phyloP scores from a whole-genome alignment of 352 stramenopile genomes.

The Phytopythium delawarense region DNA sequence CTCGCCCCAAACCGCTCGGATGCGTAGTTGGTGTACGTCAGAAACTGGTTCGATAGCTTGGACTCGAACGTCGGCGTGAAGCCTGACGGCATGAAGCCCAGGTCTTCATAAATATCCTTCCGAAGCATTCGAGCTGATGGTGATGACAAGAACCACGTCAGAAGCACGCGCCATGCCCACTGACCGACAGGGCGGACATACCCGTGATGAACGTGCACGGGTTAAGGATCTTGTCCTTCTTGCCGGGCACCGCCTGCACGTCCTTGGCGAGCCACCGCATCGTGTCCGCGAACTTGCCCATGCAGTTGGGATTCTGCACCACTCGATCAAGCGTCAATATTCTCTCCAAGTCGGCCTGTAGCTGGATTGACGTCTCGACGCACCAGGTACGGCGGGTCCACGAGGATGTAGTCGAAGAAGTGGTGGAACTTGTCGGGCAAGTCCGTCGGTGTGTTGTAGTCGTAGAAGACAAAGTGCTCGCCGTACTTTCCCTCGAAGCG shows the following conservation, averaged over 20 bases:
- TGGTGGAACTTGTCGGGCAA: constrained; percentile 44
- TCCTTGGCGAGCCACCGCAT: constrained; percentile 52
- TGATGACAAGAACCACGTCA: no score
- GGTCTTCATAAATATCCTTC: constrained; percentile 50
- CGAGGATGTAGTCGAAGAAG: constrained; percentile 57
- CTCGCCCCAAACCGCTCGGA: constrained; percentile 46
- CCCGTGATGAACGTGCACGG: constrained; percentile 55
- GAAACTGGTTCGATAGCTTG: constrained; percentile 58
- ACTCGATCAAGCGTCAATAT: not conserved
- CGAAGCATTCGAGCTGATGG: constrained; percentile 45
- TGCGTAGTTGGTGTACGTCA: constrained; percentile 56
- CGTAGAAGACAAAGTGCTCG: constrained; percentile 51
- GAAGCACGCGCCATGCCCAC: no score
- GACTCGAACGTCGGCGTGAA: constrained; percentile 51
- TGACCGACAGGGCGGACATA: constrained; percentile 11
- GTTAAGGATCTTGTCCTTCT: constrained; percentile 37
- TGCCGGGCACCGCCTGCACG: constrained; percentile 18
- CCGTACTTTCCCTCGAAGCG: constrained; percentile 52
- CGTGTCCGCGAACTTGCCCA: constrained; percentile 52
- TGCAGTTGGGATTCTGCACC: constrained; percentile 44
- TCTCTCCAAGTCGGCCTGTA: not conserved
- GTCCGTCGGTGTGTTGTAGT: constrained; percentile 51
- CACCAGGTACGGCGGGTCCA: constrained; percentile 53
- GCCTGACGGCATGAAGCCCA: constrained; percentile 40
- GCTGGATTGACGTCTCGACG: constrained; percentile 2